These are phyloP conservation scores for Fraxinus anomala DNA, from an alignment of 257 asterid species.

Conservation along the genomic window DNA sequence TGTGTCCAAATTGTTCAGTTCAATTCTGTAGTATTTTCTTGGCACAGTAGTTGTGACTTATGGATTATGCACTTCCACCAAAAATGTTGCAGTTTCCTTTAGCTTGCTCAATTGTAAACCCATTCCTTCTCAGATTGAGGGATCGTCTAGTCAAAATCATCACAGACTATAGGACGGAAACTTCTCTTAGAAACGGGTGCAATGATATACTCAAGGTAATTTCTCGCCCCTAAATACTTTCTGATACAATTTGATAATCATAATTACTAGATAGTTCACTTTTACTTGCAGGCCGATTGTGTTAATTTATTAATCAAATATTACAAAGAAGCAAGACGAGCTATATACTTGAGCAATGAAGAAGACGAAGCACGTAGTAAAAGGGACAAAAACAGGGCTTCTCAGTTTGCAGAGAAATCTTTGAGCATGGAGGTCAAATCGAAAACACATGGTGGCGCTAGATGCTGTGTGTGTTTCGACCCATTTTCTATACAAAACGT, in stretches of 20 bases:
- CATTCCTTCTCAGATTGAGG: slow-evolving; percentile 68
- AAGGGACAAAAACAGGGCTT: slow-evolving; percentile 42
- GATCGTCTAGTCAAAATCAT: slow-evolving; percentile 92
- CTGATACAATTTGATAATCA: background rate
- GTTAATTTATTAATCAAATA: slow-evolving; percentile 81
- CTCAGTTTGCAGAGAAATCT: slow-evolving; percentile 47
- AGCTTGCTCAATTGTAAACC: slow-evolving; percentile 21
- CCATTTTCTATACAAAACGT: slow-evolving; percentile 75
- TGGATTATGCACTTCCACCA: background rate
- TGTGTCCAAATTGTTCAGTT: background rate
- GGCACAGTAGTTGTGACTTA: background rate
- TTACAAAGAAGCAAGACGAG: slow-evolving; percentile 91
- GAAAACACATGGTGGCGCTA: slow-evolving; percentile 72
- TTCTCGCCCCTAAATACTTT: background rate
- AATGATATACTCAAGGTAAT: slow-evolving; percentile 89
- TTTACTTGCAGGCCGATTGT: slow-evolving; percentile 74
- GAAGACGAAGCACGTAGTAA: slow-evolving; percentile 60
- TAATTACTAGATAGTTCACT: background rate
- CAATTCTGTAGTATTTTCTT: background rate
- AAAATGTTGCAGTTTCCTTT: slow-evolving; percentile 1
- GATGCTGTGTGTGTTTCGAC: slow-evolving; percentile 97
- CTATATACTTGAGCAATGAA: slow-evolving; percentile 72
- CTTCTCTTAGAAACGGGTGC: slow-evolving; percentile 94
- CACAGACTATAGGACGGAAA: slow-evolving; percentile 95
- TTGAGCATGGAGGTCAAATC: slow-evolving; percentile 71